Percentiles rank a stretch among this genome's conserved stretches.
Evolutionary conservation across 2,329 filamentous ascomycete genomes (phyloP).

Genomic region (Grosmannia clavigera): DNA sequence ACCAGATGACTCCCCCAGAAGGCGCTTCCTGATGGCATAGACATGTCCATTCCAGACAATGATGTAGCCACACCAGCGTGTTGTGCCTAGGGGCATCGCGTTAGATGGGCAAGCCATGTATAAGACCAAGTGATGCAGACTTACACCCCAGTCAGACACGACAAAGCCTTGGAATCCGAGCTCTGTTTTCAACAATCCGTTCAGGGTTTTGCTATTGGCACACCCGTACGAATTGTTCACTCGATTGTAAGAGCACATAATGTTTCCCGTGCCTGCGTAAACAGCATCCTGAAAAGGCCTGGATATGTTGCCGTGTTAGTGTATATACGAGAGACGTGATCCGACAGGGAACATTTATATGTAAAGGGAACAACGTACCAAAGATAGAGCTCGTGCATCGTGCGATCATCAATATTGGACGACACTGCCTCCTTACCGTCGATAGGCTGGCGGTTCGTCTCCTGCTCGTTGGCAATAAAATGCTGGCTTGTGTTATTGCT

Average conservation of each 20-base stretch:
- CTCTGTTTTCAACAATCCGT: conserved; percentile 50
- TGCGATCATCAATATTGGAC: conserved; percentile 31
- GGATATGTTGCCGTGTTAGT: background rate
- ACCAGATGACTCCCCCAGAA: conserved; percentile 42
- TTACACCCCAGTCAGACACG: conserved; percentile 46
- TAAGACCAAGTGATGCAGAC: background rate
- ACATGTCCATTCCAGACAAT: conserved; percentile 58
- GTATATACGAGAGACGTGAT: background rate
- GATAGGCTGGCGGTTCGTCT: conserved; percentile 41
- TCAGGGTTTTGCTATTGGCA: conserved; percentile 52
- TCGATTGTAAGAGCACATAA: conserved; percentile 55
- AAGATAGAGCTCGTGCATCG: conserved; percentile 35
- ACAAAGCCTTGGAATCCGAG: conserved; percentile 52
- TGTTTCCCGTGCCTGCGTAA: conserved; percentile 40
- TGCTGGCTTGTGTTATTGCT: conserved; percentile 36
- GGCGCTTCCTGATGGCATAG: conserved; percentile 41
- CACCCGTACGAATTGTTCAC: conserved; percentile 59
- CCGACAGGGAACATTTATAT: background rate
- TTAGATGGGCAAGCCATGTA: background rate
- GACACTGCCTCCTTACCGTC: conserved; percentile 30
- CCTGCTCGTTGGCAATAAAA: conserved; percentile 41
- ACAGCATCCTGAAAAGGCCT: conserved; percentile 45
- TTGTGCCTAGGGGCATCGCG: conserved; percentile 30
- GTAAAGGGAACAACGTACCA: conserved; percentile 22
- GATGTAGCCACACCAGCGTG: conserved; percentile 50